These are phyloP conservation scores for Talaromyces stipitatus DNA, from an alignment of 495 filamentous ascomycete genomes.

Conservation along the genomic window DNA sequence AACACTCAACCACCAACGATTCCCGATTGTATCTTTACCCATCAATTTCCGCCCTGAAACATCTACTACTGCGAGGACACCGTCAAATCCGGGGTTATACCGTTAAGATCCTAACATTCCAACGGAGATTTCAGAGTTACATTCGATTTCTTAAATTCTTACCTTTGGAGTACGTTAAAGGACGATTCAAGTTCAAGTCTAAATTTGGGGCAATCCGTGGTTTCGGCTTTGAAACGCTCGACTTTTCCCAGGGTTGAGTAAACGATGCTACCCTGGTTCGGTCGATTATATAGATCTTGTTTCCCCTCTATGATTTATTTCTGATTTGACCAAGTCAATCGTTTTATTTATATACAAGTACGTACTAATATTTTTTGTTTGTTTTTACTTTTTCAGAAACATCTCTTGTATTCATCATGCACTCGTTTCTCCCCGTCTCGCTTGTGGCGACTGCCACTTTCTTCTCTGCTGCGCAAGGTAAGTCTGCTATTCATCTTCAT, in stretches of 20 bases:
- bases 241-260: background rate
- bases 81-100: background rate
- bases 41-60: background rate
- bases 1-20: too few relatives aligned
- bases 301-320: background rate
- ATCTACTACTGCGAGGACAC: background rate
- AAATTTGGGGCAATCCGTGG: background rate
- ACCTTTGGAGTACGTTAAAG: background rate
- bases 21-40: background rate
- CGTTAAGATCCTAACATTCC: background rate
- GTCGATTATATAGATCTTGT: background rate
- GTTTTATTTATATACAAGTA: background rate
- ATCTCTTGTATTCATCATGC: background rate
- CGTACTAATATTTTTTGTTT: background rate
- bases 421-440: slow-evolving; percentile 2
- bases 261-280: background rate
- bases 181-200: background rate
- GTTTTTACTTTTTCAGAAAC: background rate
- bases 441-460: slow-evolving; percentile 4
- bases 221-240: background rate
- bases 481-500: background rate
- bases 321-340: background rate
- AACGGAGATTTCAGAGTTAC: background rate
- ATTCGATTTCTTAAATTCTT: background rate
- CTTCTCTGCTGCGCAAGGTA: slow-evolving; percentile 3